phyloP scores from a whole-genome alignment of 1,139 yeast species.

The Pichia inconspicua region DNA sequence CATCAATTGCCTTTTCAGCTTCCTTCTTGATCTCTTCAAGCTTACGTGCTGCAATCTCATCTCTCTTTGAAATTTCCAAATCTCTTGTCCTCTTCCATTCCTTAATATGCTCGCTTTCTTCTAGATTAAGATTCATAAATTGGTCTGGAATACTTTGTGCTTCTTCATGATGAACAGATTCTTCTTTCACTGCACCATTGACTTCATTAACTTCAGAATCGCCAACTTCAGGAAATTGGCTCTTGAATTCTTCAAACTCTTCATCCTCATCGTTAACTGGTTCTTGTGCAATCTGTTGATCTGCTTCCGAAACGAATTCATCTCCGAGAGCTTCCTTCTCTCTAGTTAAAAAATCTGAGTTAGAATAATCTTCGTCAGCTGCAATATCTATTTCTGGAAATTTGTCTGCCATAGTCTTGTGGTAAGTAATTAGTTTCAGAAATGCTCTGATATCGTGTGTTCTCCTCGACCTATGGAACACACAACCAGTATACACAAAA shows the following conservation, averaged over 20 bases:
- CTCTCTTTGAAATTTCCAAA: conserved; percentile 75
- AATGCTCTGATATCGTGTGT: too few relatives aligned
- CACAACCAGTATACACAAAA: too few relatives aligned
- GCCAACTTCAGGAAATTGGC: conserved; percentile 60
- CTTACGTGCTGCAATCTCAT: conserved; percentile 59
- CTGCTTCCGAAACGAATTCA: conserved; percentile 67
- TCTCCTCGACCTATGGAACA: too few relatives aligned
- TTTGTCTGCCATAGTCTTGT: conserved; percentile 63
- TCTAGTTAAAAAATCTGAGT: conserved; percentile 64
- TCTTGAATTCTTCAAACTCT: conserved; percentile 58
- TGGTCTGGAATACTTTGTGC: conserved; percentile 15
- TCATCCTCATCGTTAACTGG: conserved; percentile 41
- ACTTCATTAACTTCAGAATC: conserved; percentile 19
- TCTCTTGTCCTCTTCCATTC: conserved; percentile 86
- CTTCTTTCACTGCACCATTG: conserved; percentile 14
- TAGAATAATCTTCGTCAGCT: conserved; percentile 26
- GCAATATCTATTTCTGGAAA: conserved; percentile 67
- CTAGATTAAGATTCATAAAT: conserved; percentile 27
- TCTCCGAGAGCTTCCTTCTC: conserved; percentile 77
- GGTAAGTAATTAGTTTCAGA: background rate
- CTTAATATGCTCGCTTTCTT: conserved; percentile 50
- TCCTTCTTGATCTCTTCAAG: conserved; percentile 62
- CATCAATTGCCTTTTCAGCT: conserved; percentile 86
- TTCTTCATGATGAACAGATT: conserved; percentile 28
- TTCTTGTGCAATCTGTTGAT: conserved; percentile 34